Base-by-base conservation (phyloP, 2,329 filamentous ascomycete genomes). In the Diaporthe capsici region DNA sequence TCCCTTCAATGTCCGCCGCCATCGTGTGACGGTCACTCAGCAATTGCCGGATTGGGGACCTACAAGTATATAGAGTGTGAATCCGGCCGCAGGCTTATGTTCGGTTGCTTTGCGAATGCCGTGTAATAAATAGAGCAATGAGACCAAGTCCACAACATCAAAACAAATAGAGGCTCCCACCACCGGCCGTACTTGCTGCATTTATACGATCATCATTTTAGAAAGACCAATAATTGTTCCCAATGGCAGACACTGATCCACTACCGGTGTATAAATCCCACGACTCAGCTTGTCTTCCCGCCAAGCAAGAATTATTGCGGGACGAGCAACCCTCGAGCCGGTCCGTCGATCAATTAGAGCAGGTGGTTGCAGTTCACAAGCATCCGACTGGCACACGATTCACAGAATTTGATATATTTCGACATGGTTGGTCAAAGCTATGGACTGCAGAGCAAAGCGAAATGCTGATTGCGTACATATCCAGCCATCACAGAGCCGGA, bases 1-100 rank as follows among this genome's bases (percentile, higher is more conserved):
- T 57, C 37, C 55, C 42, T 72, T 53, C 31, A 70, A 70, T 70
- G 31, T 42, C 65, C 65, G 47, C 61, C 61, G 44, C 65, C 65
- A 55, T 70, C 49, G 34, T 53, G 65, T 42, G 65, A 70, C 34
- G n/a, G 22, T 68, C 31, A 34, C 20, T 37, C 65, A 42, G 28
- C 63, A 53, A 42, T 70, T 55, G 31, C 65, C 65, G 47, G 3
- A 28, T 34, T 34, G 44, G 39, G 47, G 7, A 34, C 31, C 12
- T 8, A n/a, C 71, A 13, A 9, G 31, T 72, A 61, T 61, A 72
- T 49, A 65, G 25, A 31, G 31, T 55, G 31, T 34, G 39, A 17
- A 65, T 34, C 10, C 20, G 8, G 22, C 49, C n/a, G 34, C 65
- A 25, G 15, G 47, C 65, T 42, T 55, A 12, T n/a, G n/a, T 49